Evolutionary conservation across 1,284 basidiomycete species (phyloP).

Genomic region (Cutaneotrichosporon cutaneum): DNA sequence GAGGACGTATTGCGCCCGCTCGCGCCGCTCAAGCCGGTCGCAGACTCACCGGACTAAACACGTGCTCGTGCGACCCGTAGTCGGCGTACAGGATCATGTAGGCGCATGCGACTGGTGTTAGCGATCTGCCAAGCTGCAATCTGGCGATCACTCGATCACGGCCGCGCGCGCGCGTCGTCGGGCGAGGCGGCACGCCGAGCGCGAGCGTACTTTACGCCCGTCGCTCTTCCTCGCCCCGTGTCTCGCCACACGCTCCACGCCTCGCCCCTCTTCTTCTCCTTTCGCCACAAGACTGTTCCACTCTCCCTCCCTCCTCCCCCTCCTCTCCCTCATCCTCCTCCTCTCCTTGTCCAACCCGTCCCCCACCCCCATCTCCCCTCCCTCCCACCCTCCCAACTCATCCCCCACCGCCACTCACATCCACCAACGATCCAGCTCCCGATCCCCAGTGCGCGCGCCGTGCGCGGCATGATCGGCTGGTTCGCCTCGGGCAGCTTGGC

Average conservation of each 20-base stretch:
- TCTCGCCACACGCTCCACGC: too few species aligned
- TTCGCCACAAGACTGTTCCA: not conserved
- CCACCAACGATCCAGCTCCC: slow-evolving; percentile 41
- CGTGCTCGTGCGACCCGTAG: slow-evolving; percentile 48
- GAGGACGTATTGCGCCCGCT: too few species aligned
- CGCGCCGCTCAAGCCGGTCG: too few species aligned
- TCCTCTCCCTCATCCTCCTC: not conserved
- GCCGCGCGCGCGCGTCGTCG: not conserved
- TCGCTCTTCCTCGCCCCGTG: not conserved
- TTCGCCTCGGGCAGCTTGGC: slow-evolving; percentile 10
- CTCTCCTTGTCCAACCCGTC: not conserved
- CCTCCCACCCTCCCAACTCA: not conserved
- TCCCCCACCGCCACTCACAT: slow-evolving; percentile 26
- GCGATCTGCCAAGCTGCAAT: not conserved
- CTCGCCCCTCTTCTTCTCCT: not conserved
- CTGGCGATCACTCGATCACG: not conserved
- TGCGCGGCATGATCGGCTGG: slow-evolving; percentile 11
- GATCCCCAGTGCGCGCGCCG: slow-evolving; percentile 15
- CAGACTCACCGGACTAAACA: slow-evolving; percentile 51
- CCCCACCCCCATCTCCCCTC: not conserved
- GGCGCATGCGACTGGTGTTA: slow-evolving; percentile 35
- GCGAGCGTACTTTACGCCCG: not conserved
- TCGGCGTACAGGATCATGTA: slow-evolving; percentile 50
- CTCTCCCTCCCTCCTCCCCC: not conserved
- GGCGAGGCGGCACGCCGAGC: too few species aligned